A percentile compares a stretch with the other conserved stretches of the same genome.
Evolutionary conservation across 2,329 filamentous ascomycete species (phyloP).

Genomic region (Trichoderma polysporum): DNA sequence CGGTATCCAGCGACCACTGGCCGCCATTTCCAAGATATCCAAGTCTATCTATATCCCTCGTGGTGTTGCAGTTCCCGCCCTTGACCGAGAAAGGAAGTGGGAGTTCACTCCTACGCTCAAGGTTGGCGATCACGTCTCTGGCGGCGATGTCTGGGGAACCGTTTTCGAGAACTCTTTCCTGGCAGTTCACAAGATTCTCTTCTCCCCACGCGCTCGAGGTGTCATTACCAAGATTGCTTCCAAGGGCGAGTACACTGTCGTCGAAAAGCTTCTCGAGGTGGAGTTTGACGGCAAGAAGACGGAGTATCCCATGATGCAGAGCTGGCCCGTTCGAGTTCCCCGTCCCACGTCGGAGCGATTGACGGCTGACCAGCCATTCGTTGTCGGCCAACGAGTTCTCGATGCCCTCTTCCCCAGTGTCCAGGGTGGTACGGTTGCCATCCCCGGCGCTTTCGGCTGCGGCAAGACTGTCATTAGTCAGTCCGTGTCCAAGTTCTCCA

Average conservation of each 20-base stretch:
- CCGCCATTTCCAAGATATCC: slow-evolving; percentile 73
- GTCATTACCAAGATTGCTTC: slow-evolving; percentile 87
- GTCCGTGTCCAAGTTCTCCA: slow-evolving; percentile 98
- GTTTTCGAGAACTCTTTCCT: slow-evolving; percentile 97
- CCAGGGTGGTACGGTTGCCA: slow-evolving; percentile 95
- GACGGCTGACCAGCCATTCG: slow-evolving; percentile 83
- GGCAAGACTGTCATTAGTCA: slow-evolving; percentile 99
- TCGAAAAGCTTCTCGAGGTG: slow-evolving; percentile 89
- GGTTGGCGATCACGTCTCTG: slow-evolving; percentile 94
- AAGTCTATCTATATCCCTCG: slow-evolving; percentile 97
- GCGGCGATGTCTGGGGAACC: slow-evolving; percentile 91
- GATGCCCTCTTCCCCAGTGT: slow-evolving; percentile 96
- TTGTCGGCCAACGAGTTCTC: slow-evolving; percentile 94
- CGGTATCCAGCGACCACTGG: slow-evolving; percentile 93
- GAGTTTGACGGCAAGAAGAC: slow-evolving; percentile 97
- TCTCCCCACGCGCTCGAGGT: slow-evolving; percentile 85
- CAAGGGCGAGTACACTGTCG: slow-evolving; percentile 91
- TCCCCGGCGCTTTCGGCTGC: slow-evolving; percentile 96
- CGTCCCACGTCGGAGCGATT: slow-evolving; percentile 91
- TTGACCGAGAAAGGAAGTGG: slow-evolving; percentile 93
- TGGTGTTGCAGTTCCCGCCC: slow-evolving; percentile 81
- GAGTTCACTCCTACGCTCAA: slow-evolving; percentile 90
- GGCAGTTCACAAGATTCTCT: slow-evolving; percentile 86
- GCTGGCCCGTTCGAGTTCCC: slow-evolving; percentile 95
- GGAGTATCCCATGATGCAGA: slow-evolving; percentile 97